Base-by-base conservation (phyloP, 2,329 filamentous ascomycete genomes). In the Fusarium verticillioides region DNA sequence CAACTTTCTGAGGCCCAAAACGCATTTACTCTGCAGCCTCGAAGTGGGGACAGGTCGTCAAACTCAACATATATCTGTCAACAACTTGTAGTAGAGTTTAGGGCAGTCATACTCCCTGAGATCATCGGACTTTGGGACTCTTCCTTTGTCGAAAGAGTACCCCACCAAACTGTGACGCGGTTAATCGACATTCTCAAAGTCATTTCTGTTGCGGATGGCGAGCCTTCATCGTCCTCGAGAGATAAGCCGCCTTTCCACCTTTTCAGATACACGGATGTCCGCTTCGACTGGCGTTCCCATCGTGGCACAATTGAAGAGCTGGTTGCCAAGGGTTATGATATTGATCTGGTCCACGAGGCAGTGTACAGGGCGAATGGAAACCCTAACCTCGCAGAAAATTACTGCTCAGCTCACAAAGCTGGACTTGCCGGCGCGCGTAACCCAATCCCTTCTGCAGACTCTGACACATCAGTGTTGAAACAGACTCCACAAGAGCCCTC, bases 31-130 rank as follows among this genome's bases (percentile, higher is more conserved):
- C 80, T 89, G 26, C 79, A 81, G 50, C 78, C 81, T n/a, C 80
- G 82, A n/a, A 75, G 73, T 43, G 70, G 77, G 9, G 85, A 87
- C 21, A 82, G 86, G 46, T 82, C 82, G 5, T 81, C 81, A 44
- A 80, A 81, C 18, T 83, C 83, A 30, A 75, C 80, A 6, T 82
- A 84, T 28, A 79, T 85, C 15, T 87, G 91, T 19, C 86, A 89
- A 4, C 96, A 98, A 77, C 93, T 98, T 62, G 85, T 98, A 19
- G 91, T 98, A 10, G 96, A 98, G 80, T 83, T 98, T 46, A 92
- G 96, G 46, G 90, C 93, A 83, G 90, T 91, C 32, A 90, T 98
- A 32, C 84, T 98, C 19, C 94, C 95, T 2, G 89, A 92, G 50
- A 88, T 96, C 44, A 88, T 89, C 63, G 88, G 91, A 52, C 88